Conservation (phyloP, 2,329 filamentous ascomycete genomes). For the Nemania diffusa region DNA sequence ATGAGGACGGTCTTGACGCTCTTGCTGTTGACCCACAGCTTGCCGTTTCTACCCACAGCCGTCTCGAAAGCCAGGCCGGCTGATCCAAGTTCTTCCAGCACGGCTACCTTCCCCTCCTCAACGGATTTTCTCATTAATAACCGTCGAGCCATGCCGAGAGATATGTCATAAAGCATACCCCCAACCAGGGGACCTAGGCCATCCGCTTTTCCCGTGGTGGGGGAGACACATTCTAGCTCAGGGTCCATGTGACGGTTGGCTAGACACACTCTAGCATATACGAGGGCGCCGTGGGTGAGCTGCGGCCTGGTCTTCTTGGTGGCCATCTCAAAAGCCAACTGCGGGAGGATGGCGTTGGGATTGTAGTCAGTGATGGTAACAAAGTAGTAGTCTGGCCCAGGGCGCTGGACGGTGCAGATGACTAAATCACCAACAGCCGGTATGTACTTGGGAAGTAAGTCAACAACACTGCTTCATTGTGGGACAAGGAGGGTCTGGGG, state of each 20-base stretch:
- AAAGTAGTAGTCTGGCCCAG: slow-evolving; percentile 80
- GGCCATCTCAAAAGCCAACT: slow-evolving; percentile 92
- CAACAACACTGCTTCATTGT: slow-evolving; percentile 38
- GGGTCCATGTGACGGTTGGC: slow-evolving; percentile 86
- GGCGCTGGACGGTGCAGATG: slow-evolving; percentile 84
- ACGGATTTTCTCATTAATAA: slow-evolving; percentile 73
- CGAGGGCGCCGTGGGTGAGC: slow-evolving; percentile 77
- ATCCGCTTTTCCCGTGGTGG: slow-evolving; percentile 86
- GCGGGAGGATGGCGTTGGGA: slow-evolving; percentile 75
- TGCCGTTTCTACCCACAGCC: slow-evolving; percentile 91
- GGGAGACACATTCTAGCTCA: slow-evolving; percentile 89
- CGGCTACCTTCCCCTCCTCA: slow-evolving; percentile 71
- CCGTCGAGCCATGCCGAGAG: slow-evolving; percentile 82
- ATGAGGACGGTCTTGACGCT: slow-evolving; percentile 76
- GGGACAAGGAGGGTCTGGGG: slow-evolving; percentile 4
- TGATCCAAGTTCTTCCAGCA: slow-evolving; percentile 81
- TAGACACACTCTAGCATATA: slow-evolving; percentile 86
- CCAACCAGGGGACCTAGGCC: slow-evolving; percentile 84
- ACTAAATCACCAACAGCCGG: slow-evolving; percentile 86
- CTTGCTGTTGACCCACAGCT: slow-evolving; percentile 89
- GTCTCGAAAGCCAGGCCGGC: slow-evolving; percentile 90
- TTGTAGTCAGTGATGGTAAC: slow-evolving; percentile 77
- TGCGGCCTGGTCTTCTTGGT: slow-evolving; percentile 91
- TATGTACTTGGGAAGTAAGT: slow-evolving; percentile 69
- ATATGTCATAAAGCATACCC: slow-evolving; percentile 88